Conservation (phyloP, 2,329 filamentous ascomycete genomes). For the Beauveria varroae region DNA sequence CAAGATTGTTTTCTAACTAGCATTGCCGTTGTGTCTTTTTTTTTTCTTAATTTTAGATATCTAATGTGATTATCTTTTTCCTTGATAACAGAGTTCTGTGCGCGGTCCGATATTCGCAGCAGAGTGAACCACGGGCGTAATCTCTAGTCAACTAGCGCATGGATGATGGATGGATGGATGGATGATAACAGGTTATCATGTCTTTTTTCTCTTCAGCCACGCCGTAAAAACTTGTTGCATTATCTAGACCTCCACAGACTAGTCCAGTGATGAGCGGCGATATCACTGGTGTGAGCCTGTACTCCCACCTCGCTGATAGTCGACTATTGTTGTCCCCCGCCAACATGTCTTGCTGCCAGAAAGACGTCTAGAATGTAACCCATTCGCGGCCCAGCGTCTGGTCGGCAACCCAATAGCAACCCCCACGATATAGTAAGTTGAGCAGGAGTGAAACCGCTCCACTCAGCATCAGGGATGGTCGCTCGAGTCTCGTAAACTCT, state of each 20-base stretch:
- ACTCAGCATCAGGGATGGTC: neutral
- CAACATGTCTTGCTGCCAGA: too few relatives aligned
- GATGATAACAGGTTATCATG: neutral
- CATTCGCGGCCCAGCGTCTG: neutral
- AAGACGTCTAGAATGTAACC: neutral
- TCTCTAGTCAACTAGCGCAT: neutral
- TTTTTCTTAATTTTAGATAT: neutral
- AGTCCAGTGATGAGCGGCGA: too few relatives aligned
- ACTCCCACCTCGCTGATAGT: neutral
- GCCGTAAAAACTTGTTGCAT: neutral
- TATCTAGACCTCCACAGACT: neutral
- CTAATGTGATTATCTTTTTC: neutral
- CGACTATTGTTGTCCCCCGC: too few relatives aligned
- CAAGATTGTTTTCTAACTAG: neutral
- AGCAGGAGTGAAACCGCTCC: too few relatives aligned
- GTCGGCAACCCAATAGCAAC: neutral
- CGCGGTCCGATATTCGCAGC: neutral
- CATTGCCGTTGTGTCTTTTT: too few relatives aligned
- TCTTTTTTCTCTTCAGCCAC: neutral
- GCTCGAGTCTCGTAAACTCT: neutral
- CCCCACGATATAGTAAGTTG: neutral
- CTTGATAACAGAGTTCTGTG: neutral
- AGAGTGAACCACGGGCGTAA: neutral
- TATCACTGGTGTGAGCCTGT: neutral
- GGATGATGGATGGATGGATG: neutral